Evolutionary conservation across 2,329 filamentous ascomycete species (phyloP).

Genomic region (Aspergillus sp.): DNA sequence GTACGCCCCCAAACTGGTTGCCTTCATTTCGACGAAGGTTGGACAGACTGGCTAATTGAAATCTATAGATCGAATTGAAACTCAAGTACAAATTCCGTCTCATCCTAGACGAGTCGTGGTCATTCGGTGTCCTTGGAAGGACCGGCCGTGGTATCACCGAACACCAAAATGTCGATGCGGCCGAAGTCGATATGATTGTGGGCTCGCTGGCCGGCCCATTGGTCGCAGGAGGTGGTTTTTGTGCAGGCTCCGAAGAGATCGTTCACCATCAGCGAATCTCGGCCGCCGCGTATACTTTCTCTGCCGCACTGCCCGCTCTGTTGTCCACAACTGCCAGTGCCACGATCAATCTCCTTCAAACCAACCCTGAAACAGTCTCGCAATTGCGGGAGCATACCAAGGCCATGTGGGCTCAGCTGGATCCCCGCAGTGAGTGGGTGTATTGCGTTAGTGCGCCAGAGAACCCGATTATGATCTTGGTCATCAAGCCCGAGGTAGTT

Average conservation of each 20-base stretch:
- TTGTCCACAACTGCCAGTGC: slow-evolving; percentile 94
- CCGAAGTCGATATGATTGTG: slow-evolving; percentile 94
- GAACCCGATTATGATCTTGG: slow-evolving; percentile 83
- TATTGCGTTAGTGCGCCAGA: slow-evolving; percentile 75
- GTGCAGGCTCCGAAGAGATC: slow-evolving; percentile 85
- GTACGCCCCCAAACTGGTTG: slow-evolving; percentile 48
- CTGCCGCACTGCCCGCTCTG: slow-evolving; percentile 89
- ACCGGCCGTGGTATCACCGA: slow-evolving; percentile 92
- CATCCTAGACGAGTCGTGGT: slow-evolving; percentile 96
- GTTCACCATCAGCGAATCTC: slow-evolving; percentile 95
- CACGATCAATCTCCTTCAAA: slow-evolving; percentile 80
- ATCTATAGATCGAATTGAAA: slow-evolving; percentile 77
- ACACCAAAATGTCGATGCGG: slow-evolving; percentile 91
- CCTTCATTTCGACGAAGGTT: background rate
- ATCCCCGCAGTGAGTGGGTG: slow-evolving; percentile 93
- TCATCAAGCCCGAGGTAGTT: slow-evolving; percentile 80
- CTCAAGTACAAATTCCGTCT: slow-evolving; percentile 97
- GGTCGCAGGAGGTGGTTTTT: slow-evolving; percentile 93
- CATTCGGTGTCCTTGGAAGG: slow-evolving; percentile 88
- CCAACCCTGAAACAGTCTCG: slow-evolving; percentile 76
- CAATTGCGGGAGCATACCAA: slow-evolving; percentile 84
- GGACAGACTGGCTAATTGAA: background rate
- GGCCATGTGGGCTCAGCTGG: slow-evolving; percentile 80
- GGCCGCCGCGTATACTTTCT: slow-evolving; percentile 90
- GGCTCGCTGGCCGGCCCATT: slow-evolving; percentile 88